A percentile compares a stretch with the other conserved stretches of the same genome.
These are phyloP conservation scores for Ganoderma sinense DNA, from an alignment of 1,284 basidiomycete species.

Conservation along the genomic window DNA sequence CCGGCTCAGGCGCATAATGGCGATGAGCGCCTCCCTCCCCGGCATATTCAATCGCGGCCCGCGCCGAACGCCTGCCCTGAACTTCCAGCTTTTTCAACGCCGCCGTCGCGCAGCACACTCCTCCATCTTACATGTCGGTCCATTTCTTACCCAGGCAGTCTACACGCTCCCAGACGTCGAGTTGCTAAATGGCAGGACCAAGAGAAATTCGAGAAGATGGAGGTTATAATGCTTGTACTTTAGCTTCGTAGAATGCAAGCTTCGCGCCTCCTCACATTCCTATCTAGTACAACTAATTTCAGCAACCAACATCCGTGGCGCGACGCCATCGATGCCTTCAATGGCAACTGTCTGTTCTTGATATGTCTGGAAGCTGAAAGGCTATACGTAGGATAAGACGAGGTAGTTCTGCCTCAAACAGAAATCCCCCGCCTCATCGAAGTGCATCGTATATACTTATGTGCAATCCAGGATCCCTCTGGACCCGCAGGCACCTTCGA, in stretches of 20 bases:
- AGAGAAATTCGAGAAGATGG: slow-evolving; percentile 57
- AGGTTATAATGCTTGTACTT: slow-evolving; percentile 75
- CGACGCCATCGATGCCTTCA: background rate
- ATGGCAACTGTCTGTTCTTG: background rate
- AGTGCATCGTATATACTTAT: background rate
- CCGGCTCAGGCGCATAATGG: slow-evolving; percentile 7
- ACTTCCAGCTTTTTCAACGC: slow-evolving; percentile 30
- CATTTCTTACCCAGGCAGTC: slow-evolving; percentile 71
- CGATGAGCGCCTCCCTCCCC: background rate
- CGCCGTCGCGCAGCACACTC: slow-evolving; percentile 26
- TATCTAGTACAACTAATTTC: background rate
- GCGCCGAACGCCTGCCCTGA: slow-evolving; percentile 47
- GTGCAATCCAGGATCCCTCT: background rate
- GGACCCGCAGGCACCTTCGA: background rate
- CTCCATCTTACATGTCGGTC: slow-evolving; percentile 68
- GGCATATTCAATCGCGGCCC: slow-evolving; percentile 2
- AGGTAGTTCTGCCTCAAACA: background rate
- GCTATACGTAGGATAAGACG: background rate
- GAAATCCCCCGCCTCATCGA: background rate
- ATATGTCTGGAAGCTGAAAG: background rate
- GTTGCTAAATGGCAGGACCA: slow-evolving; percentile 80
- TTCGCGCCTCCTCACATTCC: slow-evolving; percentile 74
- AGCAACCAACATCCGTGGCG: background rate
- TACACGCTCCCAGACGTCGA: slow-evolving; percentile 48
- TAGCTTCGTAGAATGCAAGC: slow-evolving; percentile 48